These are phyloP conservation scores for Phytophthora quininea DNA, from an alignment of 352 stramenopile species.

Conservation along the genomic window DNA sequence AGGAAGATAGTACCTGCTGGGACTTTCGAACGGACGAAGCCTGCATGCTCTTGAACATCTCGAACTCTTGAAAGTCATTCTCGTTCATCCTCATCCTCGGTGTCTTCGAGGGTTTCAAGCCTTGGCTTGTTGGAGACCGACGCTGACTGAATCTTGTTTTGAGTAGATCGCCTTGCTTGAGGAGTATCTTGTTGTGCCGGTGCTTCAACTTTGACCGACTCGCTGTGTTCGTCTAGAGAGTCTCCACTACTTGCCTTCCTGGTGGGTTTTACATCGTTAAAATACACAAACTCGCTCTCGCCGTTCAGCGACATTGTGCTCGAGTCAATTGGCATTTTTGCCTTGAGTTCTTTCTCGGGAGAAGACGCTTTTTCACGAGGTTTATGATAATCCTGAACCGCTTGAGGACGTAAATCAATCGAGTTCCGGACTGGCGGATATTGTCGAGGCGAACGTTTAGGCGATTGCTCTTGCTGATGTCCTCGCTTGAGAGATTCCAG, in stretches of 20 bases:
- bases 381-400: not conserved
- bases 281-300: slow-evolving; percentile 70
- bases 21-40: slow-evolving; percentile 13
- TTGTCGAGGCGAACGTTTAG: slow-evolving; percentile 2
- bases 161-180: not conserved
- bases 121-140: not conserved
- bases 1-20: not conserved
- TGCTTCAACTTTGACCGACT: slow-evolving; percentile 11
- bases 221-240: slow-evolving; percentile 11
- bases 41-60: slow-evolving; percentile 20
- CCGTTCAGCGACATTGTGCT: slow-evolving; percentile 41
- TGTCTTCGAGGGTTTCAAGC: not conserved
- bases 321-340: slow-evolving; percentile 2
- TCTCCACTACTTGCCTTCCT: not conserved
- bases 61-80: slow-evolving; percentile 47
- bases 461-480: slow-evolving; percentile 20
- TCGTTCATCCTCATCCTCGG: slow-evolving; percentile 15
- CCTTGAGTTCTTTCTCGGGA: not conserved
- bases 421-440: slow-evolving; percentile 12
- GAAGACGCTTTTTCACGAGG: not conserved
- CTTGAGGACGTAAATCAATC: slow-evolving; percentile 7
- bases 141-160: not conserved
- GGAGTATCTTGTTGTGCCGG: too few relatives aligned
- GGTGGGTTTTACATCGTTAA: slow-evolving; percentile 37
- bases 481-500: slow-evolving; percentile 40